phyloP scores from a whole-genome alignment of 805 yeast species.

The Cyberlindnera galapagoensis region DNA sequence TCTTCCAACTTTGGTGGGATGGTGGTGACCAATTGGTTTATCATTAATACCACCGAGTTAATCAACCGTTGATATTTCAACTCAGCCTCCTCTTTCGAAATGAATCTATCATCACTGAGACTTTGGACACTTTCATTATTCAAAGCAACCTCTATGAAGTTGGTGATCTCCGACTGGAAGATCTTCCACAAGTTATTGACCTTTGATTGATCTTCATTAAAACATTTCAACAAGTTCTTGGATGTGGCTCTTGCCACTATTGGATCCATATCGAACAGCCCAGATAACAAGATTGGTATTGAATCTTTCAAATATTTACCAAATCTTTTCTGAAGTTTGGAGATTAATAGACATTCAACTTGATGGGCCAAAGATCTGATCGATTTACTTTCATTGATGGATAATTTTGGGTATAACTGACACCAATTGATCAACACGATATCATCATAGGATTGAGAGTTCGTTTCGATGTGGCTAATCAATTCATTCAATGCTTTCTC shows the following conservation, averaged over 20 bases:
- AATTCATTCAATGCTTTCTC: slow-evolving; percentile 70
- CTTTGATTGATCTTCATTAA: slow-evolving; percentile 49
- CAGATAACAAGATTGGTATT: slow-evolving; percentile 68
- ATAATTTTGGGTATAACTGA: slow-evolving; percentile 74
- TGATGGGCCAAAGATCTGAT: slow-evolving; percentile 61
- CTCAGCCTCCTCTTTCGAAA: slow-evolving; percentile 57
- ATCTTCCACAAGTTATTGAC: slow-evolving; percentile 53
- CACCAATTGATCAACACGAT: slow-evolving; percentile 59
- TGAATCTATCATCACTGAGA: slow-evolving; percentile 68
- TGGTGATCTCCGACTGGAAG: slow-evolving; percentile 50
- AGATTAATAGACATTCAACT: slow-evolving; percentile 51
- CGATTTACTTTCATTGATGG: slow-evolving; percentile 61
- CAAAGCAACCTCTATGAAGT: slow-evolving; percentile 46
- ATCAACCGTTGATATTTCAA: slow-evolving; percentile 57
- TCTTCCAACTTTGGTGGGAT: slow-evolving; percentile 20
- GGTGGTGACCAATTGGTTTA: slow-evolving; percentile 28
- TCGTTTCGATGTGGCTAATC: slow-evolving; percentile 25
- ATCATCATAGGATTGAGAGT: slow-evolving; percentile 39
- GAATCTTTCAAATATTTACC: slow-evolving; percentile 64
- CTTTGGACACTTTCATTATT: slow-evolving; percentile 53
- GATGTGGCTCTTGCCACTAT: slow-evolving; percentile 47
- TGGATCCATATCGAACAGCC: slow-evolving; percentile 64
- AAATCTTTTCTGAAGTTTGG: slow-evolving; percentile 44
- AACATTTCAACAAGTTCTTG: slow-evolving; percentile 43
- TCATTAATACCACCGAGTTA: slow-evolving; percentile 41